These are phyloP conservation scores for Paramecium pentaurelia DNA, from an alignment of 73 alveolate species.

Conservation along the genomic window DNA sequence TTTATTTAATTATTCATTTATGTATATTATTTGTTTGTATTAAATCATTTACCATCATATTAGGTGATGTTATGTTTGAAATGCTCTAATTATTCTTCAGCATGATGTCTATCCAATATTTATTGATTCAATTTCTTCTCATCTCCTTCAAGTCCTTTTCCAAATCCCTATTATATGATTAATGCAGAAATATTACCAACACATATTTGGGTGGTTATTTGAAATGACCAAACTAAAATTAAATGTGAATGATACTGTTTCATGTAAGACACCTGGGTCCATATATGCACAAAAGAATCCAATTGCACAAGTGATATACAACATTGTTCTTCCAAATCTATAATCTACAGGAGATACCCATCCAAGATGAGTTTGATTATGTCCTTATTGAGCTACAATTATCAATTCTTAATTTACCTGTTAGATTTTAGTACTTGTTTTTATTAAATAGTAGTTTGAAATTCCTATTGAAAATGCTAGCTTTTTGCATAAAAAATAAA, in stretches of 20 bases:
- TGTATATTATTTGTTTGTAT: background rate
- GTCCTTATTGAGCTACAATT: background rate
- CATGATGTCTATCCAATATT: background rate
- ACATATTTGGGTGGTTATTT: slow-evolving; percentile 27
- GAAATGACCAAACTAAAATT: slow-evolving; percentile 27
- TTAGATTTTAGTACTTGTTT: background rate
- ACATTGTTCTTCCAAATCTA: slow-evolving; percentile 26
- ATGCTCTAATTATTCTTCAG: slow-evolving; percentile 25
- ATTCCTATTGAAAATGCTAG: slow-evolving; percentile 35
- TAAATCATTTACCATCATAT: slow-evolving; percentile 20
- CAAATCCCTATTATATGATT: background rate
- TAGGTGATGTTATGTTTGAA: background rate
- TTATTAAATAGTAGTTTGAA: background rate
- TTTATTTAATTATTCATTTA: background rate
- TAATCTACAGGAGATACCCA: slow-evolving; percentile 36
- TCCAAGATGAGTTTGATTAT: background rate
- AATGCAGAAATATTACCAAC: background rate
- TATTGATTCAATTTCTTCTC: slow-evolving; percentile 15
- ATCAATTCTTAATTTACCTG: background rate
- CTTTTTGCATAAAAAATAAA: background rate
- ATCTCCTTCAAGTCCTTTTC: slow-evolving; percentile 1
- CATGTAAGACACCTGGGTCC: slow-evolving; percentile 20
- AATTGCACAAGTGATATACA: background rate
- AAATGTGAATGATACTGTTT: background rate
- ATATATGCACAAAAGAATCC: background rate